Conservation (phyloP, 2,329 filamentous ascomycete species). For the Drechslerella dactyloides region DNA sequence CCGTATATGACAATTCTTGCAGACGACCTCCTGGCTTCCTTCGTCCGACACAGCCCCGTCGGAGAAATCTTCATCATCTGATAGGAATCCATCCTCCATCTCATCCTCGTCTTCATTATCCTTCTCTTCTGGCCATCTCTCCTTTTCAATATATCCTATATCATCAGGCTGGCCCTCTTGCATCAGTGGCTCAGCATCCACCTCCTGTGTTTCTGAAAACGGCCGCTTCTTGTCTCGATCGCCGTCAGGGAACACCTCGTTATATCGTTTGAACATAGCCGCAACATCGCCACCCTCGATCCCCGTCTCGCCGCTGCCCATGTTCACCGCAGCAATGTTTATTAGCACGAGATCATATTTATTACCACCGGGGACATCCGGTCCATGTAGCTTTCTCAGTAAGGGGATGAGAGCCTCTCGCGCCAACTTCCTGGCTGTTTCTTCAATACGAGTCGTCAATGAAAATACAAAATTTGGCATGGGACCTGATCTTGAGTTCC, state of each 20-base stretch:
- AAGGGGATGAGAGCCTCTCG: conserved; percentile 72
- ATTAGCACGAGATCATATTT: conserved; percentile 83
- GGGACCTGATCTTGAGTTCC: conserved; percentile 76
- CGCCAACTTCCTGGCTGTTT: conserved; percentile 72
- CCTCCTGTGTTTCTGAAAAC: conserved; percentile 28
- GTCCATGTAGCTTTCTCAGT: conserved; percentile 74
- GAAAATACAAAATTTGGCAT: conserved; percentile 77
- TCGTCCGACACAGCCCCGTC: conserved; percentile 55
- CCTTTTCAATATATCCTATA: conserved; percentile 53
- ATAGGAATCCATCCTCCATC: conserved; percentile 55
- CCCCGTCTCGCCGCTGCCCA: conserved; percentile 65
- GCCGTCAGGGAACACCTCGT: conserved; percentile 58
- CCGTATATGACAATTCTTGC: conserved; percentile 59
- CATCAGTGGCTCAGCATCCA: conserved; percentile 42
- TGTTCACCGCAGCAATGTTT: conserved; percentile 87
- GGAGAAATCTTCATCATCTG: conserved; percentile 56
- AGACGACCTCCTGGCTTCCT: conserved; percentile 56
- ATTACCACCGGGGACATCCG: conserved; percentile 61
- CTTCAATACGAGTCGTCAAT: conserved; percentile 65
- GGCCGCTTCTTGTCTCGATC: conserved; percentile 50
- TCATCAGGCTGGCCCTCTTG: conserved; percentile 49
- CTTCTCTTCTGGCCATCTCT: conserved; percentile 53
- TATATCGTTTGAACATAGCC: conserved; percentile 69
- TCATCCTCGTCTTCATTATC: conserved; percentile 55
- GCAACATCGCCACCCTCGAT: conserved; percentile 72